A percentile compares a stretch with the other conserved stretches of the same genome.
Evolutionary conservation across 768 basidiomycete species (phyloP).

Genomic region (Boletus bicolor): DNA sequence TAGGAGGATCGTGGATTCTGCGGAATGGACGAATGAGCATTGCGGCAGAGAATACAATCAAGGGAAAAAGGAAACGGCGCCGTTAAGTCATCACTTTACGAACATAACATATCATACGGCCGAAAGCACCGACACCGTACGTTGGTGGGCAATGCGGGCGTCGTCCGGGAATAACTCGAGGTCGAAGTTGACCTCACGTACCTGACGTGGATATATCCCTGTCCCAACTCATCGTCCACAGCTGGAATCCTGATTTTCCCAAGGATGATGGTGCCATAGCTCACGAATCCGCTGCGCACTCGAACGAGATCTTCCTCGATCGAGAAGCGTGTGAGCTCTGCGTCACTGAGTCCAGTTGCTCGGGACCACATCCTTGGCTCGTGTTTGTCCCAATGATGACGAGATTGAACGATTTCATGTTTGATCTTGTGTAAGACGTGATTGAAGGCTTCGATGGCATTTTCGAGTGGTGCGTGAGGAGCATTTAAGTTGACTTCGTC

Average conservation of each 20-base stretch:
- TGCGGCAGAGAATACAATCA: not conserved
- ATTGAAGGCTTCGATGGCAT: conserved; percentile 65
- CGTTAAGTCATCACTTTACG: conserved; percentile 12
- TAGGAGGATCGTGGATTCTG: conserved; percentile 75
- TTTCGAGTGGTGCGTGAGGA: conserved; percentile 56
- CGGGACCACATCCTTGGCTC: conserved; percentile 60
- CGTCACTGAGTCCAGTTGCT: conserved; percentile 49
- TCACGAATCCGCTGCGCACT: conserved; percentile 52
- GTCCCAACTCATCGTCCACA: conserved; percentile 55
- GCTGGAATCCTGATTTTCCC: conserved; percentile 75
- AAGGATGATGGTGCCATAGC: conserved; percentile 69
- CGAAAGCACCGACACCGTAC: conserved; percentile 4
- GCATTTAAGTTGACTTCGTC: conserved; percentile 58
- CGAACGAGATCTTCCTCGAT: conserved; percentile 43
- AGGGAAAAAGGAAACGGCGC: not conserved
- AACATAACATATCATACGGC: conserved; percentile 1
- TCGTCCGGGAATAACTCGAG: not conserved
- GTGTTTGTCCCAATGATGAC: conserved; percentile 68
- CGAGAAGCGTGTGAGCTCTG: conserved; percentile 49
- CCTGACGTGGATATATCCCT: conserved; percentile 72
- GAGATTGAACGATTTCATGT: conserved; percentile 61
- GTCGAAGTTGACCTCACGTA: conserved; percentile 29
- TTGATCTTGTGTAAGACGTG: conserved; percentile 54
- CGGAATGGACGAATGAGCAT: conserved; percentile 4
- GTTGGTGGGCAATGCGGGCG: not conserved